Percentiles rank a stretch among this genome's conserved stretches.
Conservation (phyloP, 805 yeast genomes). For the Hanseniaspora pseudoguilliermondii region DNA sequence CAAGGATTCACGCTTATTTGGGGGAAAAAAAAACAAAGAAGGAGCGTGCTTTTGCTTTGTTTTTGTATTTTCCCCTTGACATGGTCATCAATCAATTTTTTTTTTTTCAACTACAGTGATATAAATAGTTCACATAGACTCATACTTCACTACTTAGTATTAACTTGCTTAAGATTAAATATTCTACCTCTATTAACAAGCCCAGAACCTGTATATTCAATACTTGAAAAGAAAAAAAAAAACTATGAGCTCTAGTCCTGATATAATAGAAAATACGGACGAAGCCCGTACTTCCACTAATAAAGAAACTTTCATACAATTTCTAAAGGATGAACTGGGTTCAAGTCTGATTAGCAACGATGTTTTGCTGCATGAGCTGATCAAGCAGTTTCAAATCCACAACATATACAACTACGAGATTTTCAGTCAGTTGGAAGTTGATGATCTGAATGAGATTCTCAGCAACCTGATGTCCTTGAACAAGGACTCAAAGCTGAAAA, state of each 20-base stretch:
- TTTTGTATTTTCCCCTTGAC: background rate
- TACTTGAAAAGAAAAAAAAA: too few relatives aligned
- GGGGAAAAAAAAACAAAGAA: too few relatives aligned
- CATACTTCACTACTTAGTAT: background rate
- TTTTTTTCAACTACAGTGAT: background rate
- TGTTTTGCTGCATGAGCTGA: background rate
- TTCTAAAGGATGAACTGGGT: background rate
- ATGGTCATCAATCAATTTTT: too few relatives aligned
- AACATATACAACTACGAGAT: constrained; percentile 1
- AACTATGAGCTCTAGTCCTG: background rate
- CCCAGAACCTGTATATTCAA: background rate
- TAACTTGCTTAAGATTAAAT: background rate
- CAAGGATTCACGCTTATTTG: background rate
- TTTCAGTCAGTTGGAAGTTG: background rate
- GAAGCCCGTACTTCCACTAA: background rate
- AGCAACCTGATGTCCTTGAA: background rate
- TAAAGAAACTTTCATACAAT: background rate
- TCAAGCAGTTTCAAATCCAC: constrained; percentile 4
- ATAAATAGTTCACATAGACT: background rate
- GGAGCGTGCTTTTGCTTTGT: background rate
- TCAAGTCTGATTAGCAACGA: background rate
- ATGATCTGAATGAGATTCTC: constrained; percentile 1
- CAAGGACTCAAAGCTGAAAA: background rate
- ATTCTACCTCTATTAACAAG: background rate
- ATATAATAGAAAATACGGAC: background rate